phyloP scores from a whole-genome alignment of 1,139 yeast genomes.

The Pichia sp. region DNA sequence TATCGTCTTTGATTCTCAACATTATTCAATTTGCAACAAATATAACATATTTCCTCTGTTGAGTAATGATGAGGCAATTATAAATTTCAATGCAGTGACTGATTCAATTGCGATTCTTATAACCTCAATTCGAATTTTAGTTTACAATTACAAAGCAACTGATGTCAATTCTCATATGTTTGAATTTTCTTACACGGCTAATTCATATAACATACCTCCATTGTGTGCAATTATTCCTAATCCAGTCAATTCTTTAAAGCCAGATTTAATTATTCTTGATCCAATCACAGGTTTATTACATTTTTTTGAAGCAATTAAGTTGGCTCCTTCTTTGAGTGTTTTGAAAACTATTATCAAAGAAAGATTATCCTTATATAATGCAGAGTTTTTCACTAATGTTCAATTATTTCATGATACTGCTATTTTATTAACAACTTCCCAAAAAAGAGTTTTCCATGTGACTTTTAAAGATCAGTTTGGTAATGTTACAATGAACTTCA shows the following conservation, averaged over 20 bases:
- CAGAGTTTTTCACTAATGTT: constrained; percentile 52
- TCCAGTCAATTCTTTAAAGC: constrained; percentile 43
- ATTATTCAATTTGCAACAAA: constrained; percentile 50
- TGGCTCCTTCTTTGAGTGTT: constrained; percentile 23
- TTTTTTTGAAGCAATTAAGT: constrained; percentile 55
- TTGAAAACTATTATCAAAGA: constrained; percentile 36
- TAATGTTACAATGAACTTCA: constrained; percentile 40
- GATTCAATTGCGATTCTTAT: constrained; percentile 47
- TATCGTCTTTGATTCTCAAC: constrained; percentile 43
- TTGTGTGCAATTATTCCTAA: constrained; percentile 65
- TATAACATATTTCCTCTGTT: constrained; percentile 42
- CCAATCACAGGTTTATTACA: constrained; percentile 48
- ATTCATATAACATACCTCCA: constrained; percentile 35
- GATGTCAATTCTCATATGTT: constrained; percentile 54
- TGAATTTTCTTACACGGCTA: constrained; percentile 36
- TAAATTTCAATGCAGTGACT: constrained; percentile 1
- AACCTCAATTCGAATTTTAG: constrained; percentile 46
- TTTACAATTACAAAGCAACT: constrained; percentile 64
- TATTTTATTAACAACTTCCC: constrained; percentile 60
- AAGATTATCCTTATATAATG: constrained; percentile 37
- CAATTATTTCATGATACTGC: constrained; percentile 74
- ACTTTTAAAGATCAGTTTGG: constrained; percentile 66
- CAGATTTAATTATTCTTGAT: constrained; percentile 61
- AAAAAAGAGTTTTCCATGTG: constrained; percentile 58
- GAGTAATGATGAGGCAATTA: constrained; percentile 11